Evolutionary conservation across 192 early-diverging fungal genomes (phyloP).

Genomic region (Umbelopsis sp.): DNA sequence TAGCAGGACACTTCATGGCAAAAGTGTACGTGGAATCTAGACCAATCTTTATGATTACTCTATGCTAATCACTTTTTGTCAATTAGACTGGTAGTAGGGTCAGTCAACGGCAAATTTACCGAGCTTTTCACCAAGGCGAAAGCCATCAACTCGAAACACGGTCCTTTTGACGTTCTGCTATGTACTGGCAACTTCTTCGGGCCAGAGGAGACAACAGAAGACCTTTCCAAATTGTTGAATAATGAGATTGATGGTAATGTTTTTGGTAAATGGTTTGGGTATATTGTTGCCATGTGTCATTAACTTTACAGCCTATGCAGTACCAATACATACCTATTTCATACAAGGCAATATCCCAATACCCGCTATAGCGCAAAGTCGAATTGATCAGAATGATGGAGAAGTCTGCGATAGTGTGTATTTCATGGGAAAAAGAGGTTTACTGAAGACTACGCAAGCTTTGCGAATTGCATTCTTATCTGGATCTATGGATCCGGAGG

Average conservation of each 20-base stretch:
- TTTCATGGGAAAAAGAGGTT: constrained; percentile 65
- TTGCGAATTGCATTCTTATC: constrained; percentile 66
- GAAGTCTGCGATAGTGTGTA: constrained; percentile 79
- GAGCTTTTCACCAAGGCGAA: constrained; percentile 73
- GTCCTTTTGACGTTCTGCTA: constrained; percentile 85
- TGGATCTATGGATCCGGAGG: constrained; percentile 42
- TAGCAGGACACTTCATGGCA: background rate
- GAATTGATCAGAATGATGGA: constrained; percentile 58
- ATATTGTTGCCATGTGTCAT: background rate
- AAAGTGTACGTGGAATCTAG: constrained; percentile 11
- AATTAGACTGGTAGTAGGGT: constrained; percentile 71
- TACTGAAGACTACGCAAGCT: constrained; percentile 60
- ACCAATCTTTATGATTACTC: too few relatives aligned
- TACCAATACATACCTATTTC: constrained; percentile 78
- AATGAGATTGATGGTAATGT: constrained; percentile 49
- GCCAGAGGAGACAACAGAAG: constrained; percentile 46
- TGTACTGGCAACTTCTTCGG: constrained; percentile 84
- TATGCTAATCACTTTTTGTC: background rate
- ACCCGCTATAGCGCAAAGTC: constrained; percentile 56
- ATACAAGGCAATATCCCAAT: constrained; percentile 67
- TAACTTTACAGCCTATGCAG: constrained; percentile 29
- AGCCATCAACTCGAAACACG: constrained; percentile 78
- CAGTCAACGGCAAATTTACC: constrained; percentile 70
- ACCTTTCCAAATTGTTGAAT: constrained; percentile 55
- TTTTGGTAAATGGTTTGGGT: background rate